phyloP scores from a whole-genome alignment of 495 filamentous ascomycete species.

The Penicillium steckii region DNA sequence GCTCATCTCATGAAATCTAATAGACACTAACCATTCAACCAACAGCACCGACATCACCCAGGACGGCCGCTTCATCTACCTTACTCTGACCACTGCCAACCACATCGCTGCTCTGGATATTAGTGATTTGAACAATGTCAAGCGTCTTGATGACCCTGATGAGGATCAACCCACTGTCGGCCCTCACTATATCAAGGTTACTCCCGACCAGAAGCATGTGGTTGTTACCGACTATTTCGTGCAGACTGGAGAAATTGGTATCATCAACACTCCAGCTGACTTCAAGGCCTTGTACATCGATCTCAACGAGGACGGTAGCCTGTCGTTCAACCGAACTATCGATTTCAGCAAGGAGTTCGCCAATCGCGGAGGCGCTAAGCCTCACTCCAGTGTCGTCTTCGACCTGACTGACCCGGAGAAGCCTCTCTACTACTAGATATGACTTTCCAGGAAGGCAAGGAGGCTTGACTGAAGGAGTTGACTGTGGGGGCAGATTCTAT shows the following conservation, averaged over 20 bases:
- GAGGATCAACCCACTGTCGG: conserved; percentile 58
- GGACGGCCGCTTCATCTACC: conserved; percentile 58
- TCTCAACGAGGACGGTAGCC: conserved; percentile 50
- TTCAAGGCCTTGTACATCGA: conserved; percentile 64
- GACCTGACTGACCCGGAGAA: conserved; percentile 54
- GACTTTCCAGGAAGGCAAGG: not conserved
- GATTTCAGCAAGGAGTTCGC: conserved; percentile 54
- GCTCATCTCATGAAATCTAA: too few species aligned
- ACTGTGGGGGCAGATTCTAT: not conserved
- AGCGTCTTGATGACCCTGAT: conserved; percentile 59
- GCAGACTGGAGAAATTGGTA: conserved; percentile 58
- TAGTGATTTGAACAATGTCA: conserved; percentile 56
- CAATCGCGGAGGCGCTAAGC: conserved; percentile 56
- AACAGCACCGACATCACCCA: conserved; percentile 54
- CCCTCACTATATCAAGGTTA: conserved; percentile 64
- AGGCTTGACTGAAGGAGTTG: not conserved
- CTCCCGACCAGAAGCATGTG: conserved; percentile 62
- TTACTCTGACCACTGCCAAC: conserved; percentile 61
- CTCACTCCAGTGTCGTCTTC: conserved; percentile 58
- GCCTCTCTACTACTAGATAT: conserved; percentile 37
- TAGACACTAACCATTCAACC: conserved; percentile 2
- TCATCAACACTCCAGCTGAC: conserved; percentile 63
- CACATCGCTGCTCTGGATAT: conserved; percentile 66
- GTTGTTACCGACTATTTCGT: conserved; percentile 66
- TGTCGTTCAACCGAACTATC: conserved; percentile 58